A percentile compares a stretch with the other conserved stretches of the same genome.
Evolutionary conservation across 2,329 filamentous ascomycete species (phyloP).

Genomic region (Cordyceps pruinosa): DNA sequence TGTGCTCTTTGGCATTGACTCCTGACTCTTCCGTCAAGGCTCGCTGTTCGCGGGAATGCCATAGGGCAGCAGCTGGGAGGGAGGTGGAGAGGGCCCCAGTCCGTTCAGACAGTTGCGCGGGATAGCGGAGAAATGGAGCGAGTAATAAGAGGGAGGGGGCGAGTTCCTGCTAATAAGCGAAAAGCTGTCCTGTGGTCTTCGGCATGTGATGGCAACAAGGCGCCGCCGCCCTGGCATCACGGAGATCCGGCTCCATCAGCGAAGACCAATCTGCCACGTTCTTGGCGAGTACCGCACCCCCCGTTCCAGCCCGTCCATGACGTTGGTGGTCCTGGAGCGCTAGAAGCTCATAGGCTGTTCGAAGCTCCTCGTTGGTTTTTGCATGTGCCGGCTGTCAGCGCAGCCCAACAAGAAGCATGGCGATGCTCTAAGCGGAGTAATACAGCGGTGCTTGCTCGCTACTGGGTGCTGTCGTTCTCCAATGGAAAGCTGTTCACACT

Average conservation of each 20-base stretch:
- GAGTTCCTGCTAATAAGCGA: too few relatives aligned
- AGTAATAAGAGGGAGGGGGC: background rate
- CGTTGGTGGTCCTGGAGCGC: background rate
- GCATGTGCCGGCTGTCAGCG: background rate
- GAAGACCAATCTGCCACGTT: background rate
- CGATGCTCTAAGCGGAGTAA: background rate
- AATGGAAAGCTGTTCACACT: background rate
- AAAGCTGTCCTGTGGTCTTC: background rate
- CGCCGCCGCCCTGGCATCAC: too few relatives aligned
- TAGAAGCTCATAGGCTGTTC: background rate
- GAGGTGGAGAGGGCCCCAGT: conserved; percentile 1
- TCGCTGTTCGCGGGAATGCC: background rate
- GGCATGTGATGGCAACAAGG: background rate
- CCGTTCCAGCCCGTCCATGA: background rate
- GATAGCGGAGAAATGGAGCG: background rate
- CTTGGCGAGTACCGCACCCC: background rate
- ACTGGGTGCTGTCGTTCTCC: background rate
- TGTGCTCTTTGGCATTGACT: background rate
- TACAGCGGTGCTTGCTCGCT: background rate
- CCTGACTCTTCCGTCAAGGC: background rate
- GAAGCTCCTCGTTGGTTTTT: background rate
- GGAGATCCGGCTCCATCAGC: background rate
- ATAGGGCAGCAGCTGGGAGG: background rate
- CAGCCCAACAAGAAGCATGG: background rate
- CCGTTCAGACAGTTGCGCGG: background rate